These are phyloP conservation scores for Lichtheimia hyalospora DNA, from an alignment of 371 early-diverging fungal species.

Conservation along the genomic window DNA sequence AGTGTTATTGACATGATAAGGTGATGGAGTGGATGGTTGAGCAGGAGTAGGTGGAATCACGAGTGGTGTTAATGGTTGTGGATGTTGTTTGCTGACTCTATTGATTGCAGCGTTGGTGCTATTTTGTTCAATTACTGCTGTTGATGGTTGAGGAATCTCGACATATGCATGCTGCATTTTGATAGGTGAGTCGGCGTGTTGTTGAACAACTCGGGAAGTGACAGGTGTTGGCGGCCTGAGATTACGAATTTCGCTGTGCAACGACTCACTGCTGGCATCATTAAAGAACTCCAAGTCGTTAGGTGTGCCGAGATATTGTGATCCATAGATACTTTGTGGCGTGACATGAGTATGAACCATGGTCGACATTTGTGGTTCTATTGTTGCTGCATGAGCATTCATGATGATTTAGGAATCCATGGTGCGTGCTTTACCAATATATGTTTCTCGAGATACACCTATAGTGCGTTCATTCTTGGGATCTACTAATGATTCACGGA, in stretches of 20 bases:
- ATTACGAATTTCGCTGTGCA: constrained; percentile 17
- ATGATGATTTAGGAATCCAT: neutral
- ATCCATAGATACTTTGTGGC: constrained; percentile 25
- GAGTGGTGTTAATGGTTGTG: constrained; percentile 31
- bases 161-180: constrained; percentile 21
- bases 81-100: constrained; percentile 15
- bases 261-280: constrained; percentile 17
- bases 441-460: constrained; percentile 21
- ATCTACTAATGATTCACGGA: constrained; percentile 29
- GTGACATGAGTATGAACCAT: constrained; percentile 20
- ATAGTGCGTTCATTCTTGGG: constrained; percentile 13
- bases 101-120: neutral
- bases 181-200: constrained; percentile 15
- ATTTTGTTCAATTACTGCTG: constrained; percentile 18
- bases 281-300: constrained; percentile 12
- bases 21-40: constrained; percentile 13
- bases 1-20: constrained; percentile 6
- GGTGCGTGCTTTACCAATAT: constrained; percentile 20
- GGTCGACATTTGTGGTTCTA: constrained; percentile 25
- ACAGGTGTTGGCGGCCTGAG: constrained; percentile 12
- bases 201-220: constrained; percentile 8
- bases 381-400: neutral
- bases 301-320: constrained; percentile 9
- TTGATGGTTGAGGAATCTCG: constrained; percentile 14
- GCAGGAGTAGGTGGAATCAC: constrained; percentile 33